Percentiles rank a stretch among this genome's conserved stretches.
phyloP scores from a whole-genome alignment of 148 eudicot species.

The Agrostemma githago region DNA sequence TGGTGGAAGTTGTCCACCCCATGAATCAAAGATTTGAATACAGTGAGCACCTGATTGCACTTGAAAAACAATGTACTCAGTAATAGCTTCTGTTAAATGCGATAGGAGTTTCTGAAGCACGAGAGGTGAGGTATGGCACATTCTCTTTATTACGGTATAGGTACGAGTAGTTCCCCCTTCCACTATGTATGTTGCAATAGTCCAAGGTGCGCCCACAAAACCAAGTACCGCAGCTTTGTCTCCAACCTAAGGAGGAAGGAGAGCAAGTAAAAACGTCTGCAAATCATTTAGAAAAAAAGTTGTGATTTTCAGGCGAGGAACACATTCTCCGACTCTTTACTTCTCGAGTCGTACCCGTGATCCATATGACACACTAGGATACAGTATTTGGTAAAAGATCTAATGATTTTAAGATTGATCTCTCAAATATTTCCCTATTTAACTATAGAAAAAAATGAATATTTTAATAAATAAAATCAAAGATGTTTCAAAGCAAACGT shows the following conservation, averaged over 20 bases:
- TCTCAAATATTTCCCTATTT: not conserved
- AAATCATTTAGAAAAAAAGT: not conserved
- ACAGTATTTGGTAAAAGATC: not conserved
- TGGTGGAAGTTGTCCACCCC: constrained; percentile 96
- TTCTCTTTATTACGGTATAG: constrained; percentile 84
- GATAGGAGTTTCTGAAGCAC: constrained; percentile 66
- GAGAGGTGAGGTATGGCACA: constrained; percentile 89
- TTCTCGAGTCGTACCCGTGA: not conserved
- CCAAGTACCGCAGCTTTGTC: constrained; percentile 89
- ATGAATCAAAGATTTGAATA: constrained; percentile 93
- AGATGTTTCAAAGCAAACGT: not conserved
- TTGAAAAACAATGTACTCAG: constrained; percentile 79
- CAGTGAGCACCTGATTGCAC: constrained; percentile 90
- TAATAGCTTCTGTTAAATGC: constrained; percentile 73
- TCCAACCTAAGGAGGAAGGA: constrained; percentile 53
- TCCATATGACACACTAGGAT: too few species aligned
- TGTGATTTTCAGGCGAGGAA: not conserved
- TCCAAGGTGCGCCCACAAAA: constrained; percentile 99
- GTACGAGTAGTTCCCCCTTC: constrained; percentile 97
- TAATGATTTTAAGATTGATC: not conserved
- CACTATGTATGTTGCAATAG: constrained; percentile 90
- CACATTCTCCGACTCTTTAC: not conserved
- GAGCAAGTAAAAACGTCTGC: constrained; percentile 15
- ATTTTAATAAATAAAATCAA: too few species aligned
- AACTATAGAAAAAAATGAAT: not conserved